phyloP scores from a whole-genome alignment of 139 green algal species.

The Micractinium conductrix region DNA sequence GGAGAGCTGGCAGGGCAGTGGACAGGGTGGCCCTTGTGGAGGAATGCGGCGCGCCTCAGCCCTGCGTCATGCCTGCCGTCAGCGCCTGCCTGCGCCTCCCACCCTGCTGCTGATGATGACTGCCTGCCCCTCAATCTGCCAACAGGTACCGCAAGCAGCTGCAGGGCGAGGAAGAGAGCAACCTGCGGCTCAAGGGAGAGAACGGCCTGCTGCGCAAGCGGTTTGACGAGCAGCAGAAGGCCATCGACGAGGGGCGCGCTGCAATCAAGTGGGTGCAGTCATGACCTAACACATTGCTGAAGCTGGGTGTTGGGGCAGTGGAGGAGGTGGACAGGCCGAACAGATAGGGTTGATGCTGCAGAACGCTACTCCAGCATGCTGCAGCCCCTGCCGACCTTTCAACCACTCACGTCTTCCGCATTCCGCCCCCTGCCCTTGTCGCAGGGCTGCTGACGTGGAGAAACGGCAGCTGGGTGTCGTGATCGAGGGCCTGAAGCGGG shows the following conservation, averaged over 20 bases:
- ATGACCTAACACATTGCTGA: too few species aligned
- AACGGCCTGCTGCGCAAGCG: constrained; percentile 96
- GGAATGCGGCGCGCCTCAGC: background rate
- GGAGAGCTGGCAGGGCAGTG: too few species aligned
- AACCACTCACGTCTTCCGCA: too few species aligned
- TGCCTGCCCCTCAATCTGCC: background rate
- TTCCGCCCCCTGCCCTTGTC: background rate
- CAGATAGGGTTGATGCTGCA: too few species aligned
- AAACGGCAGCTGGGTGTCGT: constrained; percentile 2
- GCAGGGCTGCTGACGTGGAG: constrained; percentile 14
- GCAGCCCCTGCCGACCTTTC: too few species aligned
- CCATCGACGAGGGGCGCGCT: constrained; percentile 93
- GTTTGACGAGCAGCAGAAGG: constrained; percentile 83
- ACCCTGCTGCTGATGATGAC: background rate
- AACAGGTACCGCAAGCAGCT: constrained; percentile 49
- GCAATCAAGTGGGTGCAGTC: too few species aligned
- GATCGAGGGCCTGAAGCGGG: constrained; percentile 38
- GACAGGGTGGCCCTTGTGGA: background rate
- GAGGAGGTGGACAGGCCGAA: too few species aligned
- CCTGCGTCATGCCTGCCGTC: too few species aligned
- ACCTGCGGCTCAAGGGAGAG: constrained; percentile 88
- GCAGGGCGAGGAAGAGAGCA: constrained; percentile 68
- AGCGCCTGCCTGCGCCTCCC: too few species aligned
- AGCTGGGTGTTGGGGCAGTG: too few species aligned
- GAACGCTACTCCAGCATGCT: too few species aligned